Conservation (phyloP, 179 eudicot genomes). For the Heliamphora pulchella region DNA sequence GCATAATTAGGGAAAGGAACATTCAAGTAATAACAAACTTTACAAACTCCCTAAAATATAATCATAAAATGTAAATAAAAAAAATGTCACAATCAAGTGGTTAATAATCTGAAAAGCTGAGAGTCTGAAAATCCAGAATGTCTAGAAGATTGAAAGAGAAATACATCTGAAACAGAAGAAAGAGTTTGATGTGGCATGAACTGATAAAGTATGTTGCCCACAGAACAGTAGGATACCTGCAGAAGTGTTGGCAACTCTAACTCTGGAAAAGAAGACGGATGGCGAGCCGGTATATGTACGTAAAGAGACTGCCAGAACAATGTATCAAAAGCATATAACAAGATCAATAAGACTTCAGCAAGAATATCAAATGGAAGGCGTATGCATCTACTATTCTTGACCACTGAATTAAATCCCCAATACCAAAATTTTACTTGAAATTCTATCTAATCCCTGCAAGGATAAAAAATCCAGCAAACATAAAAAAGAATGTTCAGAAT, state of each 20-base stretch:
- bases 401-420: not conserved
- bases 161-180: not conserved
- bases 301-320: conserved; percentile 64
- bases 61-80: too few species aligned
- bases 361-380: not conserved
- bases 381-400: not conserved
- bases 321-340: not conserved
- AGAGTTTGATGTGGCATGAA: not conserved
- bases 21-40: not conserved
- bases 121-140: not conserved
- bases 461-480: conserved; percentile 1
- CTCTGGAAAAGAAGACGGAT: conserved; percentile 88
- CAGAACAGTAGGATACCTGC: conserved; percentile 45
- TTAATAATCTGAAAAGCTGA: not conserved
- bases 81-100: conserved; percentile 5
- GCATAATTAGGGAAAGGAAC: not conserved
- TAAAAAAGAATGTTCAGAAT: conserved; percentile 4
- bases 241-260: conserved; percentile 88
- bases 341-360: not conserved
- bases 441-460: not conserved
- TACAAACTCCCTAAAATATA: not conserved
- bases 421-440: not conserved
- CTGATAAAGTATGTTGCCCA: not conserved
- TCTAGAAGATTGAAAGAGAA: not conserved
- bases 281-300: conserved; percentile 83